Conservation (phyloP, 2,329 filamentous ascomycete genomes). For the Aspergillus hortae region DNA sequence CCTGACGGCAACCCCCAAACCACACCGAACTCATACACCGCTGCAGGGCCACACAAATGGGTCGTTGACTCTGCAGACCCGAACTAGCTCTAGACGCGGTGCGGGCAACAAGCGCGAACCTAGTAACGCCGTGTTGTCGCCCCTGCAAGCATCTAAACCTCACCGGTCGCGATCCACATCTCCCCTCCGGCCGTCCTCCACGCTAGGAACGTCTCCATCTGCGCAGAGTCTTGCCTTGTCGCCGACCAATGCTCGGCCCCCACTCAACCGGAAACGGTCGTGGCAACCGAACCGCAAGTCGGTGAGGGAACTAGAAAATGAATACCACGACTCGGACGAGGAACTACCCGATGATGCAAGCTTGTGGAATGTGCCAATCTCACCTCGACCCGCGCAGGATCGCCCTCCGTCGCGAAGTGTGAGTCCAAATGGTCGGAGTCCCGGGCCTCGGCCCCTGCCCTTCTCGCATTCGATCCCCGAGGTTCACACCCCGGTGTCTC, state of each 20-base stretch:
- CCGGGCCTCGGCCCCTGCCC: constrained; percentile 40
- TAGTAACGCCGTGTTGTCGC: constrained; percentile 20
- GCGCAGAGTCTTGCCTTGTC: constrained; percentile 25
- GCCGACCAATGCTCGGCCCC: constrained; percentile 16
- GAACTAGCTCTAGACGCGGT: constrained; percentile 21
- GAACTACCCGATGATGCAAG: constrained; percentile 50
- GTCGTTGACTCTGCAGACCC: constrained; percentile 22
- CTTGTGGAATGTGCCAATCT: constrained; percentile 50
- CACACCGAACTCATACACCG: constrained; percentile 21
- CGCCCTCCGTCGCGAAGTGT: constrained; percentile 36
- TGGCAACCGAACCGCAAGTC: constrained; percentile 46
- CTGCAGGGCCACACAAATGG: constrained; percentile 26
- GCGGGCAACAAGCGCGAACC: constrained; percentile 23
- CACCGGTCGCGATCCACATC: constrained; percentile 31
- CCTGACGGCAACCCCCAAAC: constrained; percentile 28
- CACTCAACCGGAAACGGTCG: constrained; percentile 33
- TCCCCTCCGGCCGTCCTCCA: constrained; percentile 24
- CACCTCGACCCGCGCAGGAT: constrained; percentile 41
- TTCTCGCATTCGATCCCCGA: constrained; percentile 37
- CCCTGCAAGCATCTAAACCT: constrained; percentile 24
- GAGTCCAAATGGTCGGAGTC: constrained; percentile 41
- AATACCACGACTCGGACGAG: constrained; percentile 50
- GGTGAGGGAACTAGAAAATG: constrained; percentile 47
- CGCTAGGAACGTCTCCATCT: constrained; percentile 22
- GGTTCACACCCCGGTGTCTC: constrained; percentile 19